Percentiles rank a stretch among this genome's conserved stretches.
phyloP scores from a whole-genome alignment of 208 protist genomes.

The Trypanosomatidae sp. region DNA sequence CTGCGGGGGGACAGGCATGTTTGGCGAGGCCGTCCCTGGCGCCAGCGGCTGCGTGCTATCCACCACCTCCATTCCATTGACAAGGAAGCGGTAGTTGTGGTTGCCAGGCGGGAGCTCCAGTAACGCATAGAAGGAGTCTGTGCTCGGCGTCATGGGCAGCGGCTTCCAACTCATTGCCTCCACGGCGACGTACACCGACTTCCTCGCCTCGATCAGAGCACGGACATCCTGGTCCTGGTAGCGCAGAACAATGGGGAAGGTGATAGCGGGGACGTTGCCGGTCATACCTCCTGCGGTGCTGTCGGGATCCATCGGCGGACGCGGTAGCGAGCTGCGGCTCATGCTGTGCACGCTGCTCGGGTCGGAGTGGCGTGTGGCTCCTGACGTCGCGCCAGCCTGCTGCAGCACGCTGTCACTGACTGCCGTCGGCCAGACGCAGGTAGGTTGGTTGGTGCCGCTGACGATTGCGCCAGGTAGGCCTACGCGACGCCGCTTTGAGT shows the following conservation, averaged over 20 bases:
- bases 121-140: slow-evolving; percentile 85
- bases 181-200: slow-evolving; percentile 56
- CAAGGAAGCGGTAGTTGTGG: slow-evolving; percentile 83
- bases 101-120: slow-evolving; percentile 71
- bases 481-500: slow-evolving; percentile 34
- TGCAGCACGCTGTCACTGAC: slow-evolving; percentile 49
- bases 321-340: slow-evolving; percentile 11
- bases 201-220: slow-evolving; percentile 40
- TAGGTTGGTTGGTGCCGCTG: not conserved
- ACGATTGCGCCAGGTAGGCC: slow-evolving; percentile 10
- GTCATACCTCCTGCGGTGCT: not conserved
- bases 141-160: slow-evolving; percentile 79
- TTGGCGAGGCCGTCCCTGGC: slow-evolving; percentile 12
- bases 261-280: slow-evolving; percentile 5
- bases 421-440: slow-evolving; percentile 37
- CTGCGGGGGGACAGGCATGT: slow-evolving; percentile 15
- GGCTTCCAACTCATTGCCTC: slow-evolving; percentile 72
- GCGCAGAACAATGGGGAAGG: slow-evolving; percentile 77
- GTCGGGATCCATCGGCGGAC: slow-evolving; percentile 10
- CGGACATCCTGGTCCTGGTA: slow-evolving; percentile 71
- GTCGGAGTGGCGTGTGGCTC: slow-evolving; percentile 23
- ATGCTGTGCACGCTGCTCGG: slow-evolving; percentile 14
- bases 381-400: slow-evolving; percentile 4
- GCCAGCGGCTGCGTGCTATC: slow-evolving; percentile 76
- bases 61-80: slow-evolving; percentile 68